These are phyloP conservation scores for Diutina ranongensis DNA, from an alignment of 1,139 yeast genomes.

Conservation along the genomic window DNA sequence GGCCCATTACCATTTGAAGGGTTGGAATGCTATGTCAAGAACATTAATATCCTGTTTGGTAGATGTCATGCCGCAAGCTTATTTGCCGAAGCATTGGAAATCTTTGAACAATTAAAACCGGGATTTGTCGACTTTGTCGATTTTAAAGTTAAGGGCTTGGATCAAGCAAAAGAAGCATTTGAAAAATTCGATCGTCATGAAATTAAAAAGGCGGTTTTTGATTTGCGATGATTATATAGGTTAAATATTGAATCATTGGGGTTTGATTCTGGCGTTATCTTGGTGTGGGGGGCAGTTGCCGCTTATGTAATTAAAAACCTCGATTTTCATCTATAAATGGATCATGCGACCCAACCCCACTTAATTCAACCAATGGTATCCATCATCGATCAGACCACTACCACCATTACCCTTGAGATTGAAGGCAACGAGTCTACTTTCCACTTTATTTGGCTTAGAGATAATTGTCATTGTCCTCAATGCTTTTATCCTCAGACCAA, in stretches of 20 bases:
- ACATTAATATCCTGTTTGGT: constrained; percentile 49
- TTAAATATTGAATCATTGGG: too few species aligned
- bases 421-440: constrained; percentile 10
- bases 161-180: constrained; percentile 36
- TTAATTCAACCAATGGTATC: too few species aligned
- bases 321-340: too few species aligned
- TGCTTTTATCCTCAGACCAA: constrained; percentile 53
- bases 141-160: constrained; percentile 24
- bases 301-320: too few species aligned
- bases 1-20: constrained; percentile 48
- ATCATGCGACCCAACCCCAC: too few species aligned
- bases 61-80: constrained; percentile 53
- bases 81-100: constrained; percentile 39
- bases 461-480: constrained; percentile 52
- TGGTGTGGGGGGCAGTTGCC: too few species aligned
- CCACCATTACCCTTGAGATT: not conserved
- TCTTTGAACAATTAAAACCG: constrained; percentile 33
- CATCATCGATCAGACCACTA: not conserved
- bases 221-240: too few species aligned
- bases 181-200: constrained; percentile 40
- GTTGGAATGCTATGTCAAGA: constrained; percentile 46
- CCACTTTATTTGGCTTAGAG: constrained; percentile 60
- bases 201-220: constrained; percentile 47
- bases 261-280: too few species aligned
- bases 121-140: constrained; percentile 41